A percentile compares a stretch with the other conserved stretches of the same genome.
These are phyloP conservation scores for Alternaria metachromatica DNA, from an alignment of 2,329 filamentous ascomycete genomes.

Conservation along the genomic window DNA sequence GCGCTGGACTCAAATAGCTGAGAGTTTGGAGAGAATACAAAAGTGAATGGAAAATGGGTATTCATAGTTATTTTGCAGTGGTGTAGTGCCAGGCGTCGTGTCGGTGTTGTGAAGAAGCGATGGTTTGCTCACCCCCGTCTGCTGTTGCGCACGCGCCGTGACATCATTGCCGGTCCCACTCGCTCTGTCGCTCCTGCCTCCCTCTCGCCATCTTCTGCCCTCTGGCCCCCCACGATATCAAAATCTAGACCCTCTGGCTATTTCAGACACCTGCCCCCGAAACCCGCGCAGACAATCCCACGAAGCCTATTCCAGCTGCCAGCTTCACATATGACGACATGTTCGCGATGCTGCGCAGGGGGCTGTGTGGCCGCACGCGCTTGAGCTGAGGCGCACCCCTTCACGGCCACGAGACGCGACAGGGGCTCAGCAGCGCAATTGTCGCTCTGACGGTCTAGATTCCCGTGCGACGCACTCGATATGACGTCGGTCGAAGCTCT, in stretches of 20 bases:
- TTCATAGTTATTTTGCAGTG: too few species aligned
- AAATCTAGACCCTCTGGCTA: constrained; percentile 9
- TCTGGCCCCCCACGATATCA: background rate
- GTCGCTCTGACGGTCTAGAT: background rate
- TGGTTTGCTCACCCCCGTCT: background rate
- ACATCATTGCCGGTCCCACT: constrained; percentile 1
- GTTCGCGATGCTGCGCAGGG: constrained; percentile 1
- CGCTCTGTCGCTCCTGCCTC: background rate
- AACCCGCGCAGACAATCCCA: background rate
- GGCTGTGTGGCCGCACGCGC: constrained; percentile 9
- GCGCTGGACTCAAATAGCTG: background rate
- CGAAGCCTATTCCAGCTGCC: background rate
- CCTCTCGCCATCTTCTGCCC: background rate
- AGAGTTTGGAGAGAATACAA: too few species aligned
- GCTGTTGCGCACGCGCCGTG: background rate
- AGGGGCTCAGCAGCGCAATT: background rate
- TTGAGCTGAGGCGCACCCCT: constrained; percentile 13
- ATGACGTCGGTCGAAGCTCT: constrained; percentile 1
- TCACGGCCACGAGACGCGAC: constrained; percentile 3
- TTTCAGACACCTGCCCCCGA: background rate
- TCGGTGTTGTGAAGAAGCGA: background rate
- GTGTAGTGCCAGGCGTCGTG: background rate
- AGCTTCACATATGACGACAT: constrained; percentile 19
- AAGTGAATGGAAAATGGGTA: too few species aligned
- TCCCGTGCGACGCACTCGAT: background rate